Evolutionary conservation across 2,329 filamentous ascomycete species (phyloP).

Genomic region (Orbilia blumenaviensis): DNA sequence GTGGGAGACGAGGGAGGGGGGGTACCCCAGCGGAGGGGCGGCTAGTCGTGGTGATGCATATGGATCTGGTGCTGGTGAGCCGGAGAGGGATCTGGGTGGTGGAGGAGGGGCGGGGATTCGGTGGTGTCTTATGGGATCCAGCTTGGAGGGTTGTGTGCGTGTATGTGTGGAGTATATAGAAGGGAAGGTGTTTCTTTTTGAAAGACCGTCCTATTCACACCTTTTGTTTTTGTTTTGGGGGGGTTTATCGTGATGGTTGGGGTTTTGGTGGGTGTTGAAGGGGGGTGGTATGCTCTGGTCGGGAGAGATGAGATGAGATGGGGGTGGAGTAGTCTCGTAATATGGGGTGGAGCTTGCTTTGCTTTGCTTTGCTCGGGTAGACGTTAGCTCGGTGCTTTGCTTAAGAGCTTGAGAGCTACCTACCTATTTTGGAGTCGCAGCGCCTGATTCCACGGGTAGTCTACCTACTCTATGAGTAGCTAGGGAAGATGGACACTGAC

Average conservation of each 20-base stretch:
- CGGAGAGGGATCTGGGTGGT: constrained; percentile 34
- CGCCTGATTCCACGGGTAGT: too few relatives aligned
- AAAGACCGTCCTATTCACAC: constrained; percentile 16
- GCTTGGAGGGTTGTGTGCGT: constrained; percentile 26
- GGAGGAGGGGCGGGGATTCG: constrained; percentile 52
- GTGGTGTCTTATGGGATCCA: constrained; percentile 53
- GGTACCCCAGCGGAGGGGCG: constrained; percentile 50
- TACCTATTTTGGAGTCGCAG: too few relatives aligned
- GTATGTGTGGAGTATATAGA: too few relatives aligned
- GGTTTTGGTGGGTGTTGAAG: too few relatives aligned
- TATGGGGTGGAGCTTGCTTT: constrained; percentile 5
- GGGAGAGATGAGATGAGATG: constrained; percentile 20
- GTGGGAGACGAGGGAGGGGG: constrained; percentile 40
- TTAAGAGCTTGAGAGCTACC: too few relatives aligned
- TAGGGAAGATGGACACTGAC: background rate
- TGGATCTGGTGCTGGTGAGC: constrained; percentile 46
- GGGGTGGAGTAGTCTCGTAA: too few relatives aligned
- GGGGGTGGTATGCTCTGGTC: constrained; percentile 15
- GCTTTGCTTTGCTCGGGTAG: too few relatives aligned
- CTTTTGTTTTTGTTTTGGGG: too few relatives aligned
- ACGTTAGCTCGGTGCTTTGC: too few relatives aligned
- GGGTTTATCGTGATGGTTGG: constrained; percentile 16
- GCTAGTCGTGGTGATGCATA: constrained; percentile 49
- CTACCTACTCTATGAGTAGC: too few relatives aligned
- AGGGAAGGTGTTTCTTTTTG: too few relatives aligned